A percentile compares a stretch with the other conserved stretches of the same genome.
These are phyloP conservation scores for Gnomoniopsis sp. DNA, from an alignment of 2,329 filamentous ascomycete species.

Conservation along the genomic window DNA sequence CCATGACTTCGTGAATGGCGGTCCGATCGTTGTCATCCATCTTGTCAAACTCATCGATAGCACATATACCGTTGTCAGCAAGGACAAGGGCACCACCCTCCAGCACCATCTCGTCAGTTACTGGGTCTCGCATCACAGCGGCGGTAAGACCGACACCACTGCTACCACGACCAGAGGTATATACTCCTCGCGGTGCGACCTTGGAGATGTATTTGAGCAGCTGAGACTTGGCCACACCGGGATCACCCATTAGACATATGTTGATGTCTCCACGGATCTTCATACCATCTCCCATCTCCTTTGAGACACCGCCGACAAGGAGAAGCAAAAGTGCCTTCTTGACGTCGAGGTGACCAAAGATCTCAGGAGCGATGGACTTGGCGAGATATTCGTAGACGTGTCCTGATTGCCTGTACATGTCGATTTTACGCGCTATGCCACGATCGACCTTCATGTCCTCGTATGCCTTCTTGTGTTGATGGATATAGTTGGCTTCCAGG, in stretches of 20 bases:
- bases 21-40: conserved; percentile 83
- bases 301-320: conserved; percentile 91
- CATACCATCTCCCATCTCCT: conserved; percentile 98
- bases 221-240: conserved; percentile 98
- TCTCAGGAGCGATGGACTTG: conserved; percentile 95
- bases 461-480: conserved; percentile 98
- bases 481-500: conserved; percentile 87
- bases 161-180: conserved; percentile 77
- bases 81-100: conserved; percentile 77
- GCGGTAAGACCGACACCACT: conserved; percentile 80
- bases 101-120: conserved; percentile 81
- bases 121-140: conserved; percentile 78
- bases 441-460: conserved; percentile 85
- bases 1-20: conserved; percentile 85
- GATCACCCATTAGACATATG: conserved; percentile 97
- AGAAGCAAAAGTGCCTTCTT: conserved; percentile 97
- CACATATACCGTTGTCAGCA: conserved; percentile 81
- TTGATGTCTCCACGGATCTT: conserved; percentile 98
- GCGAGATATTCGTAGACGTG: conserved; percentile 95
- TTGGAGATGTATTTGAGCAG: conserved; percentile 98
- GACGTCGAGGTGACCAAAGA: conserved; percentile 92
- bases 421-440: conserved; percentile 76
- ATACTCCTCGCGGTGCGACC: conserved; percentile 88
- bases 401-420: conserved; percentile 77
- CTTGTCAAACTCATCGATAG: conserved; percentile 85